These are phyloP conservation scores for Penicillium occitanis DNA, from an alignment of 2,329 filamentous ascomycete genomes.

Conservation along the genomic window DNA sequence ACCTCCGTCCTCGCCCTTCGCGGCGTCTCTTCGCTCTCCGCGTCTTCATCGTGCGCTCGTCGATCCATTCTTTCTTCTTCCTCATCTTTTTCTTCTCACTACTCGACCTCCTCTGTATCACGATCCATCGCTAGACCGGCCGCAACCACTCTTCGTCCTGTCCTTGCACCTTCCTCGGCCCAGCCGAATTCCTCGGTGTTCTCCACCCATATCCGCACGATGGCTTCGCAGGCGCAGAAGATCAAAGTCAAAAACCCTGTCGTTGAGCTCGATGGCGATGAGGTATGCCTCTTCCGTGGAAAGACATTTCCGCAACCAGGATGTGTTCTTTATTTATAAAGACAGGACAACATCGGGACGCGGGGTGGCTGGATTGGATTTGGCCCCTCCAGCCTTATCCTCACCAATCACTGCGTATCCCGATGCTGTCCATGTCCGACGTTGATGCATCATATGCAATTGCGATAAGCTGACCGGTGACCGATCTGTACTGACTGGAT, in stretches of 20 bases:
- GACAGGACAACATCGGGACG: conserved; percentile 20
- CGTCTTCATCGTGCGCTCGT: conserved; percentile 31
- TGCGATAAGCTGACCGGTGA: conserved; percentile 25
- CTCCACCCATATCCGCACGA: conserved; percentile 43
- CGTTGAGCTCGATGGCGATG: conserved; percentile 90
- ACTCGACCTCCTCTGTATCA: conserved; percentile 30
- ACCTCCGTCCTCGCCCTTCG: conserved; percentile 38
- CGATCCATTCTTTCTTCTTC: conserved; percentile 25
- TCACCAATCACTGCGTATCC: conserved; percentile 24
- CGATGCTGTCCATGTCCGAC: conserved; percentile 8
- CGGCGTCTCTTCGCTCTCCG: conserved; percentile 36
- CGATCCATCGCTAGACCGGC: background rate
- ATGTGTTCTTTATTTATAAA: conserved; percentile 19
- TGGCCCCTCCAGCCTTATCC: conserved; percentile 22
- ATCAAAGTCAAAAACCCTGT: conserved; percentile 99
- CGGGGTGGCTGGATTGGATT: conserved; percentile 6
- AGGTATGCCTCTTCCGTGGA: conserved; percentile 38
- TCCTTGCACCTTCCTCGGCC: background rate
- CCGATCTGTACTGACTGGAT: conserved; percentile 13
- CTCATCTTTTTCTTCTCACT: conserved; percentile 10
- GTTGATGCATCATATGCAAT: conserved; percentile 12
- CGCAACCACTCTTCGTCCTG: conserved; percentile 3
- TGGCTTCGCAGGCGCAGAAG: conserved; percentile 63
- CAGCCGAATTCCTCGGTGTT: background rate
- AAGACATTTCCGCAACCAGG: background rate